Evolutionary conservation across 306 rosid species (phyloP).

Genomic region (Begonia loranthoides): DNA sequence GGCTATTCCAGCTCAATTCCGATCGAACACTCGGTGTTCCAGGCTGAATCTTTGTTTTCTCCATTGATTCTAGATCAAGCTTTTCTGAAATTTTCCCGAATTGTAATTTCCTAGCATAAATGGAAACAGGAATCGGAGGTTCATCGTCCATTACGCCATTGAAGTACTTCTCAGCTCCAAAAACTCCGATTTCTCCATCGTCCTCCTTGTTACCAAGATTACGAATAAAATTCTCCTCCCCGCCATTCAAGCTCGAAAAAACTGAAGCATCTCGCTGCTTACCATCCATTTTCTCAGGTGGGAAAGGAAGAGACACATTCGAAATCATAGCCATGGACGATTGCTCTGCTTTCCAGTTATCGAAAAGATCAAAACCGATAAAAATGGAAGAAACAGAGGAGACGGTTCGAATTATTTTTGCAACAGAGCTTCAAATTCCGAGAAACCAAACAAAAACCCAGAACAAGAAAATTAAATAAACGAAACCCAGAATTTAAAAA

Average conservation of each 20-base stretch:
- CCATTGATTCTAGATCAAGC: slow-evolving; percentile 9
- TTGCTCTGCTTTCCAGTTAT: background rate
- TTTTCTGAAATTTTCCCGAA: slow-evolving; percentile 15
- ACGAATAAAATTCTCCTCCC: background rate
- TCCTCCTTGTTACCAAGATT: slow-evolving; percentile 22
- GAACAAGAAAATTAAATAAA: background rate
- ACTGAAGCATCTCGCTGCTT: background rate
- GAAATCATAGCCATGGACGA: background rate
- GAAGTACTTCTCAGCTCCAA: slow-evolving; percentile 88
- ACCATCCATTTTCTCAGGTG: background rate
- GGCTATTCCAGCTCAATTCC: slow-evolving; percentile 83
- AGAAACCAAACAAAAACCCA: background rate
- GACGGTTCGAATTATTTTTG: too few species aligned
- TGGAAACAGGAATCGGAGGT: slow-evolving; percentile 19
- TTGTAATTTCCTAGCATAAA: slow-evolving; percentile 16
- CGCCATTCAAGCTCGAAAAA: background rate
- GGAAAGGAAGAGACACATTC: background rate
- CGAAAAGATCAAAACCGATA: background rate
- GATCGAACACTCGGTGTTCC: slow-evolving; percentile 63
- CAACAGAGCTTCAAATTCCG: too few species aligned
- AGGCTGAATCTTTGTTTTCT: slow-evolving; percentile 13
- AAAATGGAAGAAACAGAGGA: background rate
- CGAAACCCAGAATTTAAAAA: background rate
- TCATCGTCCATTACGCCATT: slow-evolving; percentile 38
- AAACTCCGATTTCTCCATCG: slow-evolving; percentile 72